Evolutionary conservation across 148 eudicot genomes (phyloP), one percentile per base, ranked within the genome.

Genomic region (Fagopyrum tataricum): DNA sequence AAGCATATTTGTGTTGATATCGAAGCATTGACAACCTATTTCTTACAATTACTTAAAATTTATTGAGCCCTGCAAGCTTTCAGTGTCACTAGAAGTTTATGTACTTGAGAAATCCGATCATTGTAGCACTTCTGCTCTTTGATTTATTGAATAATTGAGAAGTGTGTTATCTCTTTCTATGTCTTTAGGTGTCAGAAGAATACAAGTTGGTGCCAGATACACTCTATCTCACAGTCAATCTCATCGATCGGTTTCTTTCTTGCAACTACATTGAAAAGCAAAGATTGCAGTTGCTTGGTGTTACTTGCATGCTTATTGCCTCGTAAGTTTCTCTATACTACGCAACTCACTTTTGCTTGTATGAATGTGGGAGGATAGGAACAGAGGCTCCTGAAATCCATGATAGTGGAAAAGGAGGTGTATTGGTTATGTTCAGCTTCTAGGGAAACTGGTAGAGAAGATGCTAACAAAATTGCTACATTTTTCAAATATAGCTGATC

Each of bases 251-350:
- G 40, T 90, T 78, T 85, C 88, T 93, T 20, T 88, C 98, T 59
- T 79, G 83, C 71, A 82, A 83, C 76, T 86, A 82, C 84, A 80
- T 93, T 61, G 96, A 86, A 70, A 93, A 87, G 77, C 92, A 89
- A 86, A 90, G 84, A 78, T 77, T 93, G 79, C 98, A 93, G 83
- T 81, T 93, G 75, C 90, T 93, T 72, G 98, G 98, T 59, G 90
- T 93, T 42, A 87, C 93, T 67, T 90, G 96, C 91, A 90, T 93
- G 98, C 83, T 93, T 72, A 90, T 93, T 79, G 91, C 98, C 77
- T 93, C 98, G 98, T 93, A 88, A 88, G 97, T 87, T 73, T 59
- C 69, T 75, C 73, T 66, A 40, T 64, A 4, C 9, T 5, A 14
- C 31, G 40, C 67, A 55, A 55, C 21, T 55, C 6, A 20, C 11